These are phyloP conservation scores for Malus hybrid DNA, from an alignment of 331 rosid species.

Conservation along the genomic window DNA sequence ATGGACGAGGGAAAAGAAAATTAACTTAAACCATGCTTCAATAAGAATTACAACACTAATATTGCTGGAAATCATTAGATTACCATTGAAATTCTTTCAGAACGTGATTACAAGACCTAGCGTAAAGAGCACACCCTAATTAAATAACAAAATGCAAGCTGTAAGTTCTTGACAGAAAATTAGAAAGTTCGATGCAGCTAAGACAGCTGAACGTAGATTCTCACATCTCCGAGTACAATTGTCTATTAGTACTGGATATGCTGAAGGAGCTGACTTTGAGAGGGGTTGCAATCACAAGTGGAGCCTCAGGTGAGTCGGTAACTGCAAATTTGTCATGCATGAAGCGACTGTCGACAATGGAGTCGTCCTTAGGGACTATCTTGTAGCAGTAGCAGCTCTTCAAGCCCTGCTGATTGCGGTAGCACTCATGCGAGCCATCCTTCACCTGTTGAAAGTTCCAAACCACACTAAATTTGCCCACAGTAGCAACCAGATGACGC, in stretches of 20 bases:
- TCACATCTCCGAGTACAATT: slow-evolving; percentile 29
- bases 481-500: slow-evolving; percentile 94
- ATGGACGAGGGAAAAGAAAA: too few species aligned
- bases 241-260: slow-evolving; percentile 78
- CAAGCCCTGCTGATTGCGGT: slow-evolving; percentile 77
- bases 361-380: slow-evolving; percentile 91
- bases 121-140: slow-evolving; percentile 8
- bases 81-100: not conserved
- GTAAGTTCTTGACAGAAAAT: slow-evolving; percentile 18
- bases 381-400: slow-evolving; percentile 98
- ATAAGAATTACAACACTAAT: not conserved
- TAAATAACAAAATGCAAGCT: slow-evolving; percentile 22
- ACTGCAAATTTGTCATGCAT: slow-evolving; percentile 94
- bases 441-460: slow-evolving; percentile 98
- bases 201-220: slow-evolving; percentile 14
- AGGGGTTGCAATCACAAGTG: slow-evolving; percentile 94
- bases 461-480: slow-evolving; percentile 94
- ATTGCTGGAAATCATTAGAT: not conserved
- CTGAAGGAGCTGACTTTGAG: slow-evolving; percentile 97
- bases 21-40: not conserved
- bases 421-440: slow-evolving; percentile 87
- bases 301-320: slow-evolving; percentile 91
- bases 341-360: slow-evolving; percentile 92
- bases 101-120: slow-evolving; percentile 8
- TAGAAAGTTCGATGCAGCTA: slow-evolving; percentile 26